Evolutionary conservation across 371 early-diverging fungal species (phyloP).

Genomic region (Apophysomyces ossiformis): DNA sequence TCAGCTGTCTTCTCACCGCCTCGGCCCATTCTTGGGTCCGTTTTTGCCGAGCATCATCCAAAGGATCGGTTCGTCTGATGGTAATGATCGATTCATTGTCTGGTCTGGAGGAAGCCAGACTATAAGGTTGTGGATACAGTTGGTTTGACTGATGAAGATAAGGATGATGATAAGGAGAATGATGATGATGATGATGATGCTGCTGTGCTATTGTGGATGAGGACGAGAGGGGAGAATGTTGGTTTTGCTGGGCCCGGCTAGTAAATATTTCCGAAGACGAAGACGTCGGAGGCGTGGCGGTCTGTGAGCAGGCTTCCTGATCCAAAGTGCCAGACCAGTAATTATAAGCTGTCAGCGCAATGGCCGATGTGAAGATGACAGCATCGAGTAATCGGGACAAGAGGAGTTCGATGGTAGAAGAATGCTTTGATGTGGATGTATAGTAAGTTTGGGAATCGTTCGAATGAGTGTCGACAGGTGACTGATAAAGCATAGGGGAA

Average conservation of each 20-base stretch:
- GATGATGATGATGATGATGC: too few relatives aligned
- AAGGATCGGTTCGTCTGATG: conserved; percentile 6
- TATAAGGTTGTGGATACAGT: neutral
- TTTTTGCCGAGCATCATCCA: conserved; percentile 21
- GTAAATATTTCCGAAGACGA: conserved; percentile 1
- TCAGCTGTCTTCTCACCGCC: conserved; percentile 12
- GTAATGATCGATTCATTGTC: neutral
- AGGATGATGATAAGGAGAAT: too few relatives aligned
- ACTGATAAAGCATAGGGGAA: neutral
- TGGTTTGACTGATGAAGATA: too few relatives aligned
- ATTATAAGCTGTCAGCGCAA: conserved; percentile 46
- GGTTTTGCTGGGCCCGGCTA: too few relatives aligned
- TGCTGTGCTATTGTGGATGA: too few relatives aligned
- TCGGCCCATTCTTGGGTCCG: conserved; percentile 29
- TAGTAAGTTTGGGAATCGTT: conserved; percentile 7
- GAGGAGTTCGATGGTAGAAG: conserved; percentile 32
- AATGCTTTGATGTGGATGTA: neutral
- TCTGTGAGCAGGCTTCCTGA: neutral
- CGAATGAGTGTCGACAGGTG: conserved; percentile 1
- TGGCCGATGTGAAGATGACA: conserved; percentile 51
- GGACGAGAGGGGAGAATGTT: too few relatives aligned
- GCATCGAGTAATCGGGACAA: conserved; percentile 44
- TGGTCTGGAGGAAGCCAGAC: neutral
- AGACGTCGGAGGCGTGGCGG: conserved; percentile 15
- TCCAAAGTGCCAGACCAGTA: conserved; percentile 41